Percentiles rank a stretch among this genome's conserved stretches.
Evolutionary conservation across 2,329 filamentous ascomycete species (phyloP).

Genomic region (Lachnellula cervina): DNA sequence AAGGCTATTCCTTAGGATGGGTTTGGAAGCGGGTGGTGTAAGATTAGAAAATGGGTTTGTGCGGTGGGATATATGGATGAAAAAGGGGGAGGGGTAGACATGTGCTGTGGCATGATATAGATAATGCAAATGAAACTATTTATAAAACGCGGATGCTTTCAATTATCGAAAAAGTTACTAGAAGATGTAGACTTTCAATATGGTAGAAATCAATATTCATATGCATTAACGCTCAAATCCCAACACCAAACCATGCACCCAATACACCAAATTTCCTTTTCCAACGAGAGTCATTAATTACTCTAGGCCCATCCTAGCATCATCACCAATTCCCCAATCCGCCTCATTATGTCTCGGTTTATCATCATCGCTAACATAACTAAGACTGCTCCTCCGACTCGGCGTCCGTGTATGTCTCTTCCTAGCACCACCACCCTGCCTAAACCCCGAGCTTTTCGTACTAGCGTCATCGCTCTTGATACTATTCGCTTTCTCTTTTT

Average conservation of each 20-base stretch:
- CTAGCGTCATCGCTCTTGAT: conserved; percentile 16
- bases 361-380: conserved; percentile 21
- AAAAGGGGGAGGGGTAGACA: neutral
- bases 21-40: neutral
- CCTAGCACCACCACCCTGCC: conserved; percentile 15
- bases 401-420: conserved; percentile 16
- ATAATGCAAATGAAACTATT: conserved; percentile 3
- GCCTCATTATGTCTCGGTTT: conserved; percentile 49
- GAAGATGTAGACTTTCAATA: neutral
- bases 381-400: conserved; percentile 17
- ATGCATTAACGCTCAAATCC: conserved; percentile 4
- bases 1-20: conserved; percentile 14
- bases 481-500: conserved; percentile 7
- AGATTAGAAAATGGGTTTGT: neutral
- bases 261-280: neutral
- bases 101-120: neutral
- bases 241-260: neutral
- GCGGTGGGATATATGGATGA: neutral
- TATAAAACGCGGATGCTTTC: neutral
- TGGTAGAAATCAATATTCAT: neutral
- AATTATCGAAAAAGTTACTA: neutral
- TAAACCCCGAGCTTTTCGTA: conserved; percentile 14
- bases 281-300: conserved; percentile 31
- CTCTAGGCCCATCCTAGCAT: conserved; percentile 77
- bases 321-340: conserved; percentile 78